phyloP scores from a whole-genome alignment of 202 grass and related monocot genomes.

The Miscanthus sacchariflorus region DNA sequence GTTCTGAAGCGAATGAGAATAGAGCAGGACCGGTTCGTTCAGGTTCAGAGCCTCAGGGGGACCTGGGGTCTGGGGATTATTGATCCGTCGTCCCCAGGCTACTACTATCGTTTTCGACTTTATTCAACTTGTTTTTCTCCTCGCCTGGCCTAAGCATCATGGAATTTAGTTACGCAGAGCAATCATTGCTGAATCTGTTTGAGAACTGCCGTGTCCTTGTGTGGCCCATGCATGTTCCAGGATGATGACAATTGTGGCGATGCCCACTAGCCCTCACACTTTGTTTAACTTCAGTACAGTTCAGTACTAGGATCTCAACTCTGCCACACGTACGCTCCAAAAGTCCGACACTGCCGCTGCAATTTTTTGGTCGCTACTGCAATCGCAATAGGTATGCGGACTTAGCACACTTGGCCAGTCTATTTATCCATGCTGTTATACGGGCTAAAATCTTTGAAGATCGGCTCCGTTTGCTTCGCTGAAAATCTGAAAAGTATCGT shows the following conservation, averaged over 20 bases:
- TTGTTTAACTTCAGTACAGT: slow-evolving; percentile 13
- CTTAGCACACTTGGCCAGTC: too few relatives aligned
- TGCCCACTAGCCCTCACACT: too few relatives aligned
- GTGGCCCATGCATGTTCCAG: slow-evolving; percentile 30
- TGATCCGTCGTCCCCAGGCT: neutral
- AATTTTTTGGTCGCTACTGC: slow-evolving; percentile 2
- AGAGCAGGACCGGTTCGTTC: neutral
- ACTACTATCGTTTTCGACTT: slow-evolving; percentile 40
- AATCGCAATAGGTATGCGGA: neutral
- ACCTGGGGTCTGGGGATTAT: neutral
- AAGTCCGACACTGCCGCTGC: slow-evolving; percentile 19
- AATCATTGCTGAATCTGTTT: slow-evolving; percentile 57
- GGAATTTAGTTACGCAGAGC: slow-evolving; percentile 39
- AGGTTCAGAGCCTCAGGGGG: neutral
- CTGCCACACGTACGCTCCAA: neutral
- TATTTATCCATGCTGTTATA: neutral
- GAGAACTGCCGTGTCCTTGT: slow-evolving; percentile 12
- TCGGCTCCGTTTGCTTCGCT: too few relatives aligned
- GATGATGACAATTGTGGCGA: slow-evolving; percentile 11
- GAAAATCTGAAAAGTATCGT: too few relatives aligned
- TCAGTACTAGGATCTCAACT: slow-evolving; percentile 22
- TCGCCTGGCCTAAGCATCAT: neutral
- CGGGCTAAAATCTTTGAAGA: neutral
- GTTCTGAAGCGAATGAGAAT: slow-evolving; percentile 36
- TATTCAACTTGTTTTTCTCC: slow-evolving; percentile 1